Base-by-base conservation (phyloP, 2,329 filamentous ascomycete species). In the Arthrobotrys iridis region DNA sequence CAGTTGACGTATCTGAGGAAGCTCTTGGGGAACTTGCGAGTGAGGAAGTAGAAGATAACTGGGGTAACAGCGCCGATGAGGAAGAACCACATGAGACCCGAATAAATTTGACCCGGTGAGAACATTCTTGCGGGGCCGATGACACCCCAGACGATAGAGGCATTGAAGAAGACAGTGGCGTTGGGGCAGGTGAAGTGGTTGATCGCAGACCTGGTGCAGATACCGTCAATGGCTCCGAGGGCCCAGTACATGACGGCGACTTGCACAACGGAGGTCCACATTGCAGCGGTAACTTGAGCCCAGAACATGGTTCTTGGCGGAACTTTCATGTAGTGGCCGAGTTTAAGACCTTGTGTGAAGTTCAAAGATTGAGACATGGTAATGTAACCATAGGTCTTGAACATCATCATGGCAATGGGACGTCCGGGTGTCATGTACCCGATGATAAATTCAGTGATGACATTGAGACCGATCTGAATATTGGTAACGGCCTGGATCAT, bases 121-220 rank as follows among this genome's bases (percentile, higher is more conserved):
- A 92, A 93, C 80, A 93, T 90, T 50, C 90, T 87, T 1, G 84
- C 83, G 0, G 90, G 90, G 0, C 91, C 90, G 72, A 93, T 91
- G 65, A 89, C 86, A 70, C 90, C 90, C 90, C 90, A 91, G 79
- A 91, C 87, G 55, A 91, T 85, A 2, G 89, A 91, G 0, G 88
- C 88, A 0, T 88, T 91, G 83, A 90, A 92, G 82, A 89, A 89
- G 0, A 88, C 87, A 22, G 84, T 84, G 13, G 85, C 86, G 35
- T 84, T 83, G 6, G 88, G 87, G 79, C 87, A 89, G 20, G 82
- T 86, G 78, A 88, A 86, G 58, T 89, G 89, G 78, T 86, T 85
- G 79, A 87, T 83, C 46, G 86, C 83, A 67, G 89, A 84, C 3
- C 85, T 83, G 0, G 85, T 84, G 82, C 91, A 93, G 33, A 93